Conservation (phyloP, 208 protist genomes). For the Angomonas ambiguus region DNA sequence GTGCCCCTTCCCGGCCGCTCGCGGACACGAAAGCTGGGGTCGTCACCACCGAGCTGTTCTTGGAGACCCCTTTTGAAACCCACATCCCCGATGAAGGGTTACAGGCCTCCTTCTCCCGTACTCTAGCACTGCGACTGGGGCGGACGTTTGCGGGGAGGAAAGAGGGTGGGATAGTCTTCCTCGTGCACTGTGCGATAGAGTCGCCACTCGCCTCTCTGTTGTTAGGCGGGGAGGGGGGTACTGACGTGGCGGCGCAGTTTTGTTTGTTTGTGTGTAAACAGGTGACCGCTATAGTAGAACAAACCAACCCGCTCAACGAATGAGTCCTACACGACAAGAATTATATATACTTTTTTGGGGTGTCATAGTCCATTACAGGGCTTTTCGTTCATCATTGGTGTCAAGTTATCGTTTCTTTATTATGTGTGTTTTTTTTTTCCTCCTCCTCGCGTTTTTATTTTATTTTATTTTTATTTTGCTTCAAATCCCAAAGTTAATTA, state of each 20-base stretch:
- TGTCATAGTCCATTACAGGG: background rate
- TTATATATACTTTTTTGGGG: background rate
- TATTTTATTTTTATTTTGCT: no score
- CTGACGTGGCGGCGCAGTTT: conserved; percentile 49
- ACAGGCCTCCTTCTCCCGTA: conserved; percentile 33
- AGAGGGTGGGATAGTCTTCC: conserved; percentile 19
- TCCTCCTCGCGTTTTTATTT: no score
- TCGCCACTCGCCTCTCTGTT: conserved; percentile 31
- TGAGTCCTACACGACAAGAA: conserved; percentile 1
- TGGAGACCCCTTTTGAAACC: conserved; percentile 5
- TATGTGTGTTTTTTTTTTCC: no score
- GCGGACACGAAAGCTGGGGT: background rate
- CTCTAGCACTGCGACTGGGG: conserved; percentile 39
- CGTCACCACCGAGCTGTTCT: background rate
- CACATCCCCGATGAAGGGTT: conserved; percentile 14
- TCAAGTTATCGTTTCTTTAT: no score
- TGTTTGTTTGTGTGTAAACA: conserved; percentile 36
- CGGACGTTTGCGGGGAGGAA: conserved; percentile 17
- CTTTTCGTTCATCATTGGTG: no score
- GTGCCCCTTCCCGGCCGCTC: background rate
- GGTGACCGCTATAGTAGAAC: conserved; percentile 9
- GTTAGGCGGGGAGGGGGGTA: conserved; percentile 37
- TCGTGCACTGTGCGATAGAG: conserved; percentile 48
- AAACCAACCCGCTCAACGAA: background rate
- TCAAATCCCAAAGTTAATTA: no score